These are phyloP conservation scores for Sechiopsis laciniata DNA, from an alignment of 306 rosid species.

Conservation along the genomic window DNA sequence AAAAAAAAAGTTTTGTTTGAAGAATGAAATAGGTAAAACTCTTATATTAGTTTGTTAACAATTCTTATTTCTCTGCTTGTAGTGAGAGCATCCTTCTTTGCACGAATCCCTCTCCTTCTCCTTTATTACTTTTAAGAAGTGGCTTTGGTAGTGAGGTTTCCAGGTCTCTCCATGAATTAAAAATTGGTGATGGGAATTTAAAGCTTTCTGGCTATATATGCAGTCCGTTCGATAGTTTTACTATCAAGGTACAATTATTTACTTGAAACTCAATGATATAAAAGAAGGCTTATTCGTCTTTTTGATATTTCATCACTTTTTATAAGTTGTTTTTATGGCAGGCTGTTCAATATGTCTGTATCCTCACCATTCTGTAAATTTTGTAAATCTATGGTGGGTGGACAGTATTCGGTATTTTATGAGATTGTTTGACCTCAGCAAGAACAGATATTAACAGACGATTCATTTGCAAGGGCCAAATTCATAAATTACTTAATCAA, in stretches of 20 bases:
- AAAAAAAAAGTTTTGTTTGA: neutral
- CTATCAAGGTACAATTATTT: constrained; percentile 50
- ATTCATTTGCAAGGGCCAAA: constrained; percentile 77
- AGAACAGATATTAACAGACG: constrained; percentile 71
- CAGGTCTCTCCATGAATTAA: constrained; percentile 46
- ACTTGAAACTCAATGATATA: constrained; percentile 15
- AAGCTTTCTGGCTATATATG: constrained; percentile 78
- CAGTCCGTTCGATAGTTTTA: constrained; percentile 44
- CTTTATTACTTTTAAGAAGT: constrained; percentile 52
- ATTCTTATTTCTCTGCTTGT: constrained; percentile 21
- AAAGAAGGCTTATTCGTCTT: constrained; percentile 23
- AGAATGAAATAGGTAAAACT: constrained; percentile 1
- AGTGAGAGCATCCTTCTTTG: constrained; percentile 72
- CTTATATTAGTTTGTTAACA: constrained; percentile 24
- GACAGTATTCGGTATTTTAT: constrained; percentile 24
- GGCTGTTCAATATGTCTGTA: constrained; percentile 90
- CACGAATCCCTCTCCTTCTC: constrained; percentile 64
- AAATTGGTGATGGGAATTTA: constrained; percentile 42
- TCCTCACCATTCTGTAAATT: constrained; percentile 49
- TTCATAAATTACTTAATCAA: constrained; percentile 79
- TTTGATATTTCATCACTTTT: neutral
- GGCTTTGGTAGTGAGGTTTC: constrained; percentile 65
- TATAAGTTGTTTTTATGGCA: constrained; percentile 35
- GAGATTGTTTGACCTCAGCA: constrained; percentile 49
- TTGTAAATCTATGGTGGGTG: constrained; percentile 27